Percentiles rank a stretch among this genome's conserved stretches.
Conservation (phyloP, 139 green algal species). For the Coelastrella sp. region DNA sequence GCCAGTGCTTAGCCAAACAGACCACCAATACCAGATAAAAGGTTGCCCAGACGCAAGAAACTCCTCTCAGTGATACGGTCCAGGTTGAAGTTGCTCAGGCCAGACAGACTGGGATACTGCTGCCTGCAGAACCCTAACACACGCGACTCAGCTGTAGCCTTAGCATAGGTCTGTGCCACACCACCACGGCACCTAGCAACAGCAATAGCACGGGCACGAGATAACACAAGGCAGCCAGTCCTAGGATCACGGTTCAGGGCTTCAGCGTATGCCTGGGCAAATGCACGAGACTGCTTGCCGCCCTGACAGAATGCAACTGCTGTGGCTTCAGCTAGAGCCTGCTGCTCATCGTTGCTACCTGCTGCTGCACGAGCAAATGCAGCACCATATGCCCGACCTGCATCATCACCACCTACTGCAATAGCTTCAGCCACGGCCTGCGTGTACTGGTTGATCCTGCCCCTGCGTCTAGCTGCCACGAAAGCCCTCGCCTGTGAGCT, state of each 20-base stretch:
- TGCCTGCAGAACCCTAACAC: constrained; percentile 22
- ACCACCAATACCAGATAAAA: background rate
- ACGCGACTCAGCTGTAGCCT: background rate
- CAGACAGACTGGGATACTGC: background rate
- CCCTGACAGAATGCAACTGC: constrained; percentile 16
- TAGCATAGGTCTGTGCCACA: background rate
- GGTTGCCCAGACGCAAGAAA: background rate
- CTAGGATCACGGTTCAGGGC: background rate
- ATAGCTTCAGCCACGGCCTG: constrained; percentile 1
- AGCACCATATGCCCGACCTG: background rate
- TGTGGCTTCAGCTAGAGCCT: background rate
- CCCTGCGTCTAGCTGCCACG: background rate
- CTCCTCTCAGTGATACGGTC: background rate
- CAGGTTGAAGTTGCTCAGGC: background rate
- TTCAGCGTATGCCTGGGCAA: background rate
- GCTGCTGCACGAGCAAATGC: constrained; percentile 21
- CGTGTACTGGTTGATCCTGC: background rate
- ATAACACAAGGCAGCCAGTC: constrained; percentile 7
- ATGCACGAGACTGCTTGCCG: background rate
- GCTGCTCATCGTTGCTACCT: background rate
- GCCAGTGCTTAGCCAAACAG: background rate
- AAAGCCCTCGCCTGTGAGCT: background rate
- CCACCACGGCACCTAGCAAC: constrained; percentile 1
- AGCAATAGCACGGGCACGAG: constrained; percentile 3
- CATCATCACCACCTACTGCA: background rate